Base-by-base conservation (phyloP, 306 rosid genomes). In the Canavalia ensiformis region DNA sequence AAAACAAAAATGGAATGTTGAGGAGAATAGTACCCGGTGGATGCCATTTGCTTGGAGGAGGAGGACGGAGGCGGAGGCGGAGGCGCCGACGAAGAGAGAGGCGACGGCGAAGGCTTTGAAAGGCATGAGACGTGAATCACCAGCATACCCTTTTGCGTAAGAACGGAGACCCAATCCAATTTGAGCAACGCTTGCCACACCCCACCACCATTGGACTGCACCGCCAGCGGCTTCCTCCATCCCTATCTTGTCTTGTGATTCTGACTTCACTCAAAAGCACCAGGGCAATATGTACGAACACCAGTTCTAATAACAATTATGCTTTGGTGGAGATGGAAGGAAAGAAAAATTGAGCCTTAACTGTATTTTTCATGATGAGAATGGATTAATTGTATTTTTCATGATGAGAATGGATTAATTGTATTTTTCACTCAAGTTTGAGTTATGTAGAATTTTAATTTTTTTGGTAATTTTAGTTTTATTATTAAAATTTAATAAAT, bases 31-130 rank as follows among this genome's bases (percentile, higher is more conserved):
- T 56, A 92, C 99, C 92, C 87, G 82, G 81, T 81, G 87, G 75
- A 95, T 87, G 46, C 92, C 93, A 29, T 87, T 85, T 31, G 89
- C 65, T 30, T 86, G 90, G 74, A 95, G 89, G 76, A 76, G 67
- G 8, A 92, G 79, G 7, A 88, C 4, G 84, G 92, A 68, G 44
- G 97, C 89, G 28, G 97, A 88, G 85, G 97, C 93, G 25, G 85
- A 79, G 39, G 87, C 83, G 34, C 97, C 90, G 63, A 95, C 86
- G 83, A 91, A 87, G 84, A 95, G 97, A 63, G 99, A 92, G 18
- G 97, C 99, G 62, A 95, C 93, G 62, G 83, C 86, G 74, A 89
- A 93, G 76, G 99, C 97, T 62, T 87, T 87, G 34, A 92, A 1
- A 18, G 98, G 98, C 98, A 95, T 92, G 80, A 84, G 31, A 44